A percentile compares a stretch with the other conserved stretches of the same genome.
Evolutionary conservation across 2,329 filamentous ascomycete species (phyloP).

Genomic region (Plectosphaerella sp.): DNA sequence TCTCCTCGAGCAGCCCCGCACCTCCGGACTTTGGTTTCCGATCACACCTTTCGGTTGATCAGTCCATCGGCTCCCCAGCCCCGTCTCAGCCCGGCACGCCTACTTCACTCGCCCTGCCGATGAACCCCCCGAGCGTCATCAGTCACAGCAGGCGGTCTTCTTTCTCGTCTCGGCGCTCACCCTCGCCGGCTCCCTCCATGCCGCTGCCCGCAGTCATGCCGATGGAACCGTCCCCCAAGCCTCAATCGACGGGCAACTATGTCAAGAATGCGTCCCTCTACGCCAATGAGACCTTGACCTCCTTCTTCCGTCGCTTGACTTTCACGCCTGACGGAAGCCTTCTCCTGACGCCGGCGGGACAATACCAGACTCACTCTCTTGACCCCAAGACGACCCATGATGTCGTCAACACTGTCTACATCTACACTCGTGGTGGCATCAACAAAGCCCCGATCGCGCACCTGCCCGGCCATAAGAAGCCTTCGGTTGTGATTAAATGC

Average conservation of each 20-base stretch:
- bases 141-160: constrained; percentile 64
- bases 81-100: constrained; percentile 93
- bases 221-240: constrained; percentile 82
- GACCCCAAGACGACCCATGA: constrained; percentile 73
- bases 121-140: constrained; percentile 89
- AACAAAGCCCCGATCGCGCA: constrained; percentile 96
- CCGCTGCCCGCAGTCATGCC: constrained; percentile 94
- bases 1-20: constrained; percentile 88
- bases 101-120: constrained; percentile 78
- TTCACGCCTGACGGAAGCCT: constrained; percentile 95
- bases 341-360: constrained; percentile 88
- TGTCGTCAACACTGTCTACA: constrained; percentile 94
- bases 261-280: constrained; percentile 87
- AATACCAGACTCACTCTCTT: constrained; percentile 75
- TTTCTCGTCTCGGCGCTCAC: constrained; percentile 78
- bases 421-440: constrained; percentile 92
- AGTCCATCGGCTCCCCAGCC: constrained; percentile 70
- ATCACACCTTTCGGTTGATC: constrained; percentile 54
- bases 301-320: constrained; percentile 89
- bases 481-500: constrained; percentile 91
- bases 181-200: constrained; percentile 88
- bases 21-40: constrained; percentile 75
- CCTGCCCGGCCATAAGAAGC: constrained; percentile 95
- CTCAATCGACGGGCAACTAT: constrained; percentile 56
- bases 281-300: constrained; percentile 93